Evolutionary conservation across 1,284 basidiomycete genomes (phyloP), one percentile per base, ranked within the genome.

Genomic region (Sanghuangporus weigelae): DNA sequence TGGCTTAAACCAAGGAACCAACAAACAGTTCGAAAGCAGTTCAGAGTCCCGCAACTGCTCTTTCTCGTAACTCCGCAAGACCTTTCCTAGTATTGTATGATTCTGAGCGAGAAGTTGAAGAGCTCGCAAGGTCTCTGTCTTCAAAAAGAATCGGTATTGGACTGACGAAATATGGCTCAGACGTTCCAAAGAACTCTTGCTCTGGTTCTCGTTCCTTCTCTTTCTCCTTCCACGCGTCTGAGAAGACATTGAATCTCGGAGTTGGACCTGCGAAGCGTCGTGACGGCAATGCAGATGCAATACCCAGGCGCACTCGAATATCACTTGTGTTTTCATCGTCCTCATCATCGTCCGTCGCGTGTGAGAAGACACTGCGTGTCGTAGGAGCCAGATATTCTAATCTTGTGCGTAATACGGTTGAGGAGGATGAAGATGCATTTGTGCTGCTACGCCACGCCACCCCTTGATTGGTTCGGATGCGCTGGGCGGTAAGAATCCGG

Each of bases 71-170:
- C 1, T 78, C 72, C 19, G 68, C 63, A 23, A 75, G 58, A 42
- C 66, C 46, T 44, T n/a, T 64, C 42, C 64, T 21, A 12, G 38
- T 50, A 19, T 62, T 36, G 42, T 62, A 26, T 57, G 36, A 23
- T 48, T 59, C 59, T 21, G 58, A 56, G 44, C 26, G 26, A 31
- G 61, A 69, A 54, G 68, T 67, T 64, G 64, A 69, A 60, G 70
- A 39, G 8, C n/a, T 11, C 19, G 26, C 10, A 49, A 38, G 63
- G 56, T 77, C 64, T 82, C 84, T 84, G 50, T 79, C 73, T 40
- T 76, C 74, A n/a, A 79, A 71, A 16, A 81, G 79, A 67, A 79
- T 81, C 16, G 83, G 83, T n/a, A 84, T 74, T 12, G 83, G 83
- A 66, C 80, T 71, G 74, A 75, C n/a, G 46, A 59, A 59, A 67